Base-by-base conservation (phyloP, 768 basidiomycete species). In the Lactarius evosmus region DNA sequence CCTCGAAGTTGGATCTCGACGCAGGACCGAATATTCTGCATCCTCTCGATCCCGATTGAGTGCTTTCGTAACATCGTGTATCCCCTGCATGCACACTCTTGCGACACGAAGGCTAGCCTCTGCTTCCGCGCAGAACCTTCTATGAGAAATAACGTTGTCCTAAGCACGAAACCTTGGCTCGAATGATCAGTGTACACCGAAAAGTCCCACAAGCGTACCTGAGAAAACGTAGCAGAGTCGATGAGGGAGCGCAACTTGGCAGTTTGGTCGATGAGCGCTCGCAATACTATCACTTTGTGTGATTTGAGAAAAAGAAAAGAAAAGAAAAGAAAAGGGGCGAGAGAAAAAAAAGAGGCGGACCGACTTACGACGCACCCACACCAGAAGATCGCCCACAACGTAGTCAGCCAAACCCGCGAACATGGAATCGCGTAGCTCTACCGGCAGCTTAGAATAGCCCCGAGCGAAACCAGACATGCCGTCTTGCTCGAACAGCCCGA, bases 331-430 rank as follows among this genome's bases (percentile, higher is more conserved):
- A 7, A 49, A 30, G 9, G 46, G 30, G 7, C 22, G 7, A 7
- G 46, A 27, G 22, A 11, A 25, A 52, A 46, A 11, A 25, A 52
- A 46, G 19, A 49, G n/a, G 49, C 19, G 32, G 29, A 27, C 16
- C 19, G 25, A 50, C 59, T 50, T 32, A 60, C 59, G 7, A 33
- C 59, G 59, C 44, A 50, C 49, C 59, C 50, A 60, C 22, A 52
- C 41, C 27, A 51, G 25, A 11, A 51, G 44, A 27, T 51, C 11
- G 1, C 50, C 30, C 44, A 51, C 49, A 14, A 50, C 33, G 59
- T 51, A 27, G 46, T 60, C 49, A 29, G 30, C 59, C 32, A 60
- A n/a, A n/a, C 44, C 32, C 17, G 17, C 59, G 50, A 60, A 51
- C 34, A 60, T 36, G 30, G 27, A 60, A n/a, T 51, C 46, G 30